Base-by-base conservation (phyloP, 139 green algal species). In the Tetradesmus lagerheimii region DNA sequence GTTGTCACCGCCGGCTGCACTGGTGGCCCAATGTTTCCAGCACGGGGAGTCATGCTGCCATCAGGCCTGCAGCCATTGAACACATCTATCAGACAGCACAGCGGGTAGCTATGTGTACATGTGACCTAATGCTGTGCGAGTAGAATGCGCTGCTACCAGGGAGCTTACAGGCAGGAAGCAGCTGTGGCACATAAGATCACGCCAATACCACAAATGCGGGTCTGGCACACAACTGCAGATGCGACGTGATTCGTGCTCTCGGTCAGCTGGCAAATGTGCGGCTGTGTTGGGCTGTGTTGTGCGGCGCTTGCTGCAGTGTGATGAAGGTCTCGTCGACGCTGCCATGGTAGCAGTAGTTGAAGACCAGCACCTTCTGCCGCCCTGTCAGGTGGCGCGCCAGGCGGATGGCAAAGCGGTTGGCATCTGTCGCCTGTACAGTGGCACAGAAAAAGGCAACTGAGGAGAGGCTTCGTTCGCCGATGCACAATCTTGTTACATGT, bases 321-420 rank as follows among this genome's bases (percentile, higher is more conserved):
- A 84, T 62, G 39, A 84, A 62, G 0, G 78, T 64, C 0, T 84
- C 78, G 16, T 84, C 78, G 6, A 84, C 78, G 38, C 23, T 62
- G 78, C 78, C 78, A 23, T 84, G 78, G 41, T 84, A 84, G 78
- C 78, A 84, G 39, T 35, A 57, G 78, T 84, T 62, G 78, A 84
- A 84, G 37, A 84, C 78, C 11, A 84, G 78, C 35, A 84, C 20
- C 78, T 84, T 84, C 20, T 29, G 41, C 27, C 78, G 78, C 27
- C 78, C 78, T 2, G 78, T 84, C 2, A 84, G 11, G 78, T 57
- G 39, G 15, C 78, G 37, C 11, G 78, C 78, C 0, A 84, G 27
- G 4, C 78, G 78, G 39, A 84, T 84, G 39, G 39, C 37, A 45
- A 84, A 84, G 78, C 78, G 78, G 78, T 84, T 84, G 78, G 78